These are phyloP conservation scores for Xylariaceae sp. DNA, from an alignment of 2,329 filamentous ascomycete genomes.

Conservation along the genomic window DNA sequence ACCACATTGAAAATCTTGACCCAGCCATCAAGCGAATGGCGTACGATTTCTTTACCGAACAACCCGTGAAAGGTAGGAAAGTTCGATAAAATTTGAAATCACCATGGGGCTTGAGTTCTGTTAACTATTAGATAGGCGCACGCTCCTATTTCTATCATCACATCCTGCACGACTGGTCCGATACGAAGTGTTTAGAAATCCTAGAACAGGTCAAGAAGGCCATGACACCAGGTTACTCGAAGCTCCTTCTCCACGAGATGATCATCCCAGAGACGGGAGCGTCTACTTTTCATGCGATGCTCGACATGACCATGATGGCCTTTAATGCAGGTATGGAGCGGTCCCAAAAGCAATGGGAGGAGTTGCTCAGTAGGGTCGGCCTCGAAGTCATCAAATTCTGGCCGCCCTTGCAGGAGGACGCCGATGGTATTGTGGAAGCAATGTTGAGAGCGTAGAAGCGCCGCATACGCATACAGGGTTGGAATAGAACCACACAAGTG, in stretches of 20 bases:
- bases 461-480: too few relatives aligned
- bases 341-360: slow-evolving; percentile 31
- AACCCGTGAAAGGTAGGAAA: slow-evolving; percentile 38
- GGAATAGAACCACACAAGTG: too few relatives aligned
- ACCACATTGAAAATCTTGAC: slow-evolving; percentile 25
- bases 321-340: slow-evolving; percentile 35
- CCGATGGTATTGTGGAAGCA: slow-evolving; percentile 31
- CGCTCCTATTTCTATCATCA: slow-evolving; percentile 36
- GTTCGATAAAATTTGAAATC: too few relatives aligned
- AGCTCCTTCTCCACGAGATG: slow-evolving; percentile 39
- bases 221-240: slow-evolving; percentile 40
- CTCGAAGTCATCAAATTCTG: slow-evolving; percentile 29
- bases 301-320: slow-evolving; percentile 39
- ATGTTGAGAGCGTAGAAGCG: slow-evolving; percentile 14
- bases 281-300: slow-evolving; percentile 24
- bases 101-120: too few relatives aligned
- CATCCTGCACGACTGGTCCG: slow-evolving; percentile 43
- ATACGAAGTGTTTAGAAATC: slow-evolving; percentile 38
- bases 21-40: slow-evolving; percentile 32
- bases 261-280: slow-evolving; percentile 33
- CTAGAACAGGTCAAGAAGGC: slow-evolving; percentile 32
- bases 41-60: slow-evolving; percentile 41
- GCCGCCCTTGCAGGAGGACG: slow-evolving; percentile 26
- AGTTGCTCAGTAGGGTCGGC: slow-evolving; percentile 26
- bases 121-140: slow-evolving; percentile 29